Base-by-base conservation (phyloP, 2,329 filamentous ascomycete genomes). In the Colletotrichum gloeosporioides region DNA sequence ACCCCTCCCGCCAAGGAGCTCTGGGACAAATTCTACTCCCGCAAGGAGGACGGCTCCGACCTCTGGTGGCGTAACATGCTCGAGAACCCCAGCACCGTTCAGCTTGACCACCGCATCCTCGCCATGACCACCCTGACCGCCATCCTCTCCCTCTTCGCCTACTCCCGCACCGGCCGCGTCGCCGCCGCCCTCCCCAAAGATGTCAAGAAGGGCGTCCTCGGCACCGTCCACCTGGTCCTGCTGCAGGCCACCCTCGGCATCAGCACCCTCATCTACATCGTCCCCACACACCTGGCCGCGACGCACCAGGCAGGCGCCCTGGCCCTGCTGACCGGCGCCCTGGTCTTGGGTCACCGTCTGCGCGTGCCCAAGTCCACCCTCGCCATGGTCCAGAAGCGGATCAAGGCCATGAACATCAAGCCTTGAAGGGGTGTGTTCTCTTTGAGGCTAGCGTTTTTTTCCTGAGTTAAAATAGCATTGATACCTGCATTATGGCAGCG, bases 41-140 rank as follows among this genome's bases (percentile, higher is more conserved):
- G 96, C 81, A 91, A 90, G 74, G 89, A 93, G 55, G 95, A 98
- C 83, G 88, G 91, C 57, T 93, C 93, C 15, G 98, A 99, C 82
- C 88, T 99, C 22, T 96, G 94, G 92, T 99, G 97, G 97, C 93
- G 97, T 82, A 99, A 99, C 87, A 94, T 98, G 90, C 93, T 99
- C 39, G 97, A 99, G 88, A 99, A 99, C 87, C 98, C 97, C 5
- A 96, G 95, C 18, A 92, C 98, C 31, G 98, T 99, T 4, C 98
- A 99, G 87, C 92, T 99, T 61, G 95, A 99, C 86, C 97, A 99
- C 88, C 94, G 98, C 61, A 95, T 98, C 80, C 90, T 99, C 44
- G 98, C 97, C 75, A 95, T 93, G 63, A 96, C 95, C 18, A 98
- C 96, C 1, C 98, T 98, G 85, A 94, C 92, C 69, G 91, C 94